phyloP scores from a whole-genome alignment of 2,329 filamentous ascomycete species.

The Ophiostoma sp. region DNA sequence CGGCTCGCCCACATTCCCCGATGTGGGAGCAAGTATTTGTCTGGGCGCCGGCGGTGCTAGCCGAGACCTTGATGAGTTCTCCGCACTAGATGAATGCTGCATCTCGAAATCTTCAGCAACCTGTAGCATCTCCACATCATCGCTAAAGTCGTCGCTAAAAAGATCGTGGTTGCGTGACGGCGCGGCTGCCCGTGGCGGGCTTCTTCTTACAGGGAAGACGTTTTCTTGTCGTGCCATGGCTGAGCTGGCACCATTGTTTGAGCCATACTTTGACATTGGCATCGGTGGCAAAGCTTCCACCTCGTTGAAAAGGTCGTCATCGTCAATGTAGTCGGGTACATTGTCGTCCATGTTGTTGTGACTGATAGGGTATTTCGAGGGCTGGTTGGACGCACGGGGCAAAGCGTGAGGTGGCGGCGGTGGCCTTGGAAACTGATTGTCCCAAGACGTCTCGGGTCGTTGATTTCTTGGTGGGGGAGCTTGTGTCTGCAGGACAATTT shows the following conservation, averaged over 20 bases:
- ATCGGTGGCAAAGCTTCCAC: slow-evolving; percentile 20
- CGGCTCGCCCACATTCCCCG: slow-evolving; percentile 40
- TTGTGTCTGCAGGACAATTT: slow-evolving; percentile 51
- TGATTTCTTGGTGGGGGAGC: slow-evolving; percentile 26
- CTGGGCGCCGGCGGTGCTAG: slow-evolving; percentile 28
- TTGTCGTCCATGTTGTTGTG: background rate
- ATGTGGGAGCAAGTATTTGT: slow-evolving; percentile 43
- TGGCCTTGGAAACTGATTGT: slow-evolving; percentile 1
- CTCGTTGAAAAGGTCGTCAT: slow-evolving; percentile 23
- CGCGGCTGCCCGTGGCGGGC: background rate
- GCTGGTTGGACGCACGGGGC: background rate
- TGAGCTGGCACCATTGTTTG: slow-evolving; percentile 3
- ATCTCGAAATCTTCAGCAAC: slow-evolving; percentile 48
- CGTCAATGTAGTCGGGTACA: slow-evolving; percentile 27
- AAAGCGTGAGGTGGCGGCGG: background rate
- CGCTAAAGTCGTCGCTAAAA: slow-evolving; percentile 32
- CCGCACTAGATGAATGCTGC: slow-evolving; percentile 30
- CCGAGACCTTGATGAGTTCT: slow-evolving; percentile 22
- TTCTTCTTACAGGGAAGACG: background rate
- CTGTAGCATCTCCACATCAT: slow-evolving; percentile 44
- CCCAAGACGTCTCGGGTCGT: background rate
- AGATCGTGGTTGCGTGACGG: slow-evolving; percentile 19
- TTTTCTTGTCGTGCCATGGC: background rate
- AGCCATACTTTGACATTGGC: background rate
- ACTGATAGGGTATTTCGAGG: background rate